Percentiles rank a stretch among this genome's conserved stretches.
phyloP scores from a whole-genome alignment of 2,329 filamentous ascomycete species.

The Rhinocladiella similis region DNA sequence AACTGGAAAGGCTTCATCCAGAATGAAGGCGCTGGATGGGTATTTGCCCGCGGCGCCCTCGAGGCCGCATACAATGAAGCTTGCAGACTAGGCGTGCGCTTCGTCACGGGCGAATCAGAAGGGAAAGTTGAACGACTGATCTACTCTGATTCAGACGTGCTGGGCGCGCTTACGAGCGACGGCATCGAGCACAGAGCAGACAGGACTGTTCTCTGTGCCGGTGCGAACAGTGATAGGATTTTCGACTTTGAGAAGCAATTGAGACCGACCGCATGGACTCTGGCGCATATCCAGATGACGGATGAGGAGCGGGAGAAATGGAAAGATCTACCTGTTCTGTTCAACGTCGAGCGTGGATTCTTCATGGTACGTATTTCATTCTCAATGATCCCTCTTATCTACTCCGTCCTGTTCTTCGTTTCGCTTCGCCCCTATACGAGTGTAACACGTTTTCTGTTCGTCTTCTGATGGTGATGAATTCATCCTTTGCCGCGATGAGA shows the following conservation, averaged over 20 bases:
- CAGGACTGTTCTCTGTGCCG: slow-evolving; percentile 44
- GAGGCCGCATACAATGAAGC: slow-evolving; percentile 48
- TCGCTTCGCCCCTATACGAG: too few relatives aligned
- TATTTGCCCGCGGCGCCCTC: slow-evolving; percentile 52
- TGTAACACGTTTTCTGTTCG: too few relatives aligned
- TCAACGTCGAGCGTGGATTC: slow-evolving; percentile 50
- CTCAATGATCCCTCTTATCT: not conserved
- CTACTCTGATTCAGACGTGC: slow-evolving; percentile 37
- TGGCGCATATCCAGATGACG: slow-evolving; percentile 46
- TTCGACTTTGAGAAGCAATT: slow-evolving; percentile 47
- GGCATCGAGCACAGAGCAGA: slow-evolving; percentile 39
- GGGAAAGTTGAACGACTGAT: slow-evolving; percentile 41
- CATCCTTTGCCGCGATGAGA: too few relatives aligned
- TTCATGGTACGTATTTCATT: slow-evolving; percentile 39
- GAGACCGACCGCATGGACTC: slow-evolving; percentile 48
- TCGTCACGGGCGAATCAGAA: slow-evolving; percentile 44
- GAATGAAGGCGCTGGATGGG: slow-evolving; percentile 52
- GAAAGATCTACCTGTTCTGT: slow-evolving; percentile 45
- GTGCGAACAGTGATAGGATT: slow-evolving; percentile 42
- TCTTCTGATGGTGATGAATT: too few relatives aligned
- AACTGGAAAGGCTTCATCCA: slow-evolving; percentile 46
- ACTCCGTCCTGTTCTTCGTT: too few relatives aligned
- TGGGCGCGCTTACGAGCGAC: slow-evolving; percentile 42
- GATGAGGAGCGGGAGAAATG: slow-evolving; percentile 42
- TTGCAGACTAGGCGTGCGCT: slow-evolving; percentile 46